Evolutionary conservation across 1,284 basidiomycete genomes (phyloP).

Genomic region (Thelephora terrestris): DNA sequence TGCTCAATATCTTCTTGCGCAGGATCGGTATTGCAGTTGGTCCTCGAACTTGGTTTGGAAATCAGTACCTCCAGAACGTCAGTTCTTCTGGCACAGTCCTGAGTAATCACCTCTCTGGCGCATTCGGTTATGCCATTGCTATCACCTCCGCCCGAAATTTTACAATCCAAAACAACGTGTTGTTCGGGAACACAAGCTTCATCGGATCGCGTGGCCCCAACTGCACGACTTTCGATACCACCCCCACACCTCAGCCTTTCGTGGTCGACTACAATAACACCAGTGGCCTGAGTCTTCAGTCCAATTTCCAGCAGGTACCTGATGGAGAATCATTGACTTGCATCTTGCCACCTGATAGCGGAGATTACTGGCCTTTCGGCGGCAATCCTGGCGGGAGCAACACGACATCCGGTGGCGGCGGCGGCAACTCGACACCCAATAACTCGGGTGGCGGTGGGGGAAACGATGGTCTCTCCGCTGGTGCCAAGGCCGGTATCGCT

Average conservation of each 20-base stretch:
- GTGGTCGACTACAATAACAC: constrained; percentile 42
- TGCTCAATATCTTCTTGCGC: neutral
- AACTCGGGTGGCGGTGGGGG: neutral
- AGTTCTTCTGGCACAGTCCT: constrained; percentile 49
- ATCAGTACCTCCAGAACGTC: constrained; percentile 48
- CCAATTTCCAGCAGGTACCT: constrained; percentile 38
- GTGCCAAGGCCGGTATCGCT: constrained; percentile 39
- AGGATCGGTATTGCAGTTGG: constrained; percentile 71
- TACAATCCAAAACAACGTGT: constrained; percentile 51
- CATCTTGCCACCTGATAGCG: constrained; percentile 52
- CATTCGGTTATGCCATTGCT: constrained; percentile 62
- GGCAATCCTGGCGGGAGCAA: constrained; percentile 17
- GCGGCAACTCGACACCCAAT: neutral
- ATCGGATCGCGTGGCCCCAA: constrained; percentile 65
- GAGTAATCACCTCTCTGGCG: constrained; percentile 63
- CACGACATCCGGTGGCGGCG: neutral
- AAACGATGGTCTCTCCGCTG: constrained; percentile 21
- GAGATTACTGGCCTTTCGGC: constrained; percentile 64
- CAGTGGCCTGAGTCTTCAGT: constrained; percentile 33
- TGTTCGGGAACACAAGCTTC: constrained; percentile 68
- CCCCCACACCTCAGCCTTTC: constrained; percentile 47
- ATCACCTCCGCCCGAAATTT: constrained; percentile 58
- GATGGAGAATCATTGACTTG: constrained; percentile 54
- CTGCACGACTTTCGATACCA: constrained; percentile 44
- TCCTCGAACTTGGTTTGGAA: constrained; percentile 70